These are phyloP conservation scores for Yamadazyma philogaea DNA, from an alignment of 805 yeast species.

Conservation along the genomic window DNA sequence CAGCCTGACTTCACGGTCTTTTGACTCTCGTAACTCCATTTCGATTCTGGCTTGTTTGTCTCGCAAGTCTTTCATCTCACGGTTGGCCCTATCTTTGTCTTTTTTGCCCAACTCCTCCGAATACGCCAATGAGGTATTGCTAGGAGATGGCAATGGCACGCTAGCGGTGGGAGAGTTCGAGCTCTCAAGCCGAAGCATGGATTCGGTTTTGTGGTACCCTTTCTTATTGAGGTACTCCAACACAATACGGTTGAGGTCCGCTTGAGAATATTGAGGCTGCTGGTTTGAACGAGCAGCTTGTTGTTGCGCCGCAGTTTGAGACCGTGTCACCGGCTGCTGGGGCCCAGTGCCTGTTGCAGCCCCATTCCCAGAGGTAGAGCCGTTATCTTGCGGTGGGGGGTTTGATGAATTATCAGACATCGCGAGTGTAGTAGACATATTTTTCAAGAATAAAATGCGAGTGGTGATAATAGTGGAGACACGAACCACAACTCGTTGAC, in stretches of 20 bases:
- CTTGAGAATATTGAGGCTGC: conserved; percentile 61
- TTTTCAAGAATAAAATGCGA: conserved; percentile 6
- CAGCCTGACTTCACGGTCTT: conserved; percentile 36
- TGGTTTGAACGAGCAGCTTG: conserved; percentile 15
- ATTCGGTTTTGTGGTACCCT: conserved; percentile 93
- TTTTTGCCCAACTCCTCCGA: conserved; percentile 30
- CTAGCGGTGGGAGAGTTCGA: conserved; percentile 57
- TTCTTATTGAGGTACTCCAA: conserved; percentile 88
- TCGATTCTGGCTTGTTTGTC: conserved; percentile 33
- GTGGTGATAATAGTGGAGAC: conserved; percentile 5
- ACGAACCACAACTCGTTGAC: no score
- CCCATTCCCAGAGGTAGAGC: neutral
- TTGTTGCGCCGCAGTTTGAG: conserved; percentile 14
- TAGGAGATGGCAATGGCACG: conserved; percentile 47
- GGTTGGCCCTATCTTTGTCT: conserved; percentile 26
- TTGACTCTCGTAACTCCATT: conserved; percentile 36
- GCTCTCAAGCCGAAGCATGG: conserved; percentile 85
- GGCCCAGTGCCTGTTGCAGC: neutral
- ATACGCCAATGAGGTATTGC: conserved; percentile 33
- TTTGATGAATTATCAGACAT: conserved; percentile 7
- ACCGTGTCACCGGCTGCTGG: conserved; percentile 14
- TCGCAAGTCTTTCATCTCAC: conserved; percentile 34
- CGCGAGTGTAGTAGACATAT: neutral
- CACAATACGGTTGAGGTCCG: conserved; percentile 88
- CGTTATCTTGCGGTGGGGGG: conserved; percentile 2